Evolutionary conservation across 768 basidiomycete species (phyloP), one percentile per base, ranked within the genome.

Genomic region (Hirschioporus abietinus): DNA sequence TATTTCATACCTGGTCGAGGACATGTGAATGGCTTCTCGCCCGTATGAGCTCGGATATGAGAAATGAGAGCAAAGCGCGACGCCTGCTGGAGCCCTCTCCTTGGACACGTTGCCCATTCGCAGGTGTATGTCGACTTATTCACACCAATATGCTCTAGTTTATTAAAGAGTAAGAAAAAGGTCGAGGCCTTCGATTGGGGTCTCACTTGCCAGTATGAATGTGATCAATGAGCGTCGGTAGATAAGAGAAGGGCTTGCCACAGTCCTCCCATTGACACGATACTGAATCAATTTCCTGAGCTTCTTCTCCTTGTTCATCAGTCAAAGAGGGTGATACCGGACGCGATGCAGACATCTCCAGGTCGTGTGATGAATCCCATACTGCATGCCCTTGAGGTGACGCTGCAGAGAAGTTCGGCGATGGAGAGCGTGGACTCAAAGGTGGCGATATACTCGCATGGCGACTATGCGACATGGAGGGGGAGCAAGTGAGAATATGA

Each of bases 1-100:
- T 6, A 18, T 18, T 23, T 75, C 88, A 71, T 67, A 91, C 95
- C 94, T 73, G 92, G 88, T 66, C 86, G 80, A 12, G 87, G 77
- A 74, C 95, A 98, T 25, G 84, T 88, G 73, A 95, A 97, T 0
- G 95, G 95, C 72, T 95, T 95, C 77, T 98, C 95, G 64, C 95
- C 95, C 0, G 95, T 96, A 74, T 98, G 95, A 12, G 91, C 92
- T 35, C 95, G 86, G 62, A 95, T 86, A 74, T 98, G 95, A 4
- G 93, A 92, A 66, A 95, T 88, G 61, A 98, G 85, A 6, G 95
- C 93, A 70, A 95, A 96, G 26, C 93, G 86, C 4, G 92, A 93
- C 0, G 92, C 92, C 74, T 97, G 95, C 0, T 90, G 83, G 63
- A 95, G 82, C 3, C 94, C 93, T 64, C 89, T 83, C 20, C 95